These are phyloP conservation scores for Carnegiea gigantea DNA, from an alignment of 179 eudicot genomes.

Conservation along the genomic window DNA sequence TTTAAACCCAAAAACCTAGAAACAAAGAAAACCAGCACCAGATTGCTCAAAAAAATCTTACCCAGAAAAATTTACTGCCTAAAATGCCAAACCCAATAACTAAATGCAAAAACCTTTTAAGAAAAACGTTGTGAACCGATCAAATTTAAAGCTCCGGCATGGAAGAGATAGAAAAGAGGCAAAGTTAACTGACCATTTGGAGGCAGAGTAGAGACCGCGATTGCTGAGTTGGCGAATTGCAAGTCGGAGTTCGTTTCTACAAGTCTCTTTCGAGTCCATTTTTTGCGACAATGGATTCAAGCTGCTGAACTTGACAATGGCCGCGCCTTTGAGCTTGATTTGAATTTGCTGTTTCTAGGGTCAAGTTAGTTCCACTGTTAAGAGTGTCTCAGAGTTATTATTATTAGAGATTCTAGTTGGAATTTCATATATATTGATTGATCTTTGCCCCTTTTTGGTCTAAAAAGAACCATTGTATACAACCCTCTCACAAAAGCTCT, in stretches of 20 bases:
- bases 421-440: too few species aligned
- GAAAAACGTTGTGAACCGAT: not conserved
- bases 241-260: constrained; percentile 80
- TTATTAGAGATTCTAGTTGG: too few species aligned
- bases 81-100: not conserved
- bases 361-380: too few species aligned
- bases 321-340: constrained; percentile 13
- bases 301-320: not conserved
- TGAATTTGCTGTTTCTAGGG: not conserved
- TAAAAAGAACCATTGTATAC: too few species aligned
- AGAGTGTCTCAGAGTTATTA: too few species aligned
- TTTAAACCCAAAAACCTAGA: constrained; percentile 14
- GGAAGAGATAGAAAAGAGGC: not conserved
- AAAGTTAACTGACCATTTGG: constrained; percentile 63
- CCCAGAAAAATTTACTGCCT: not conserved
- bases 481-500: too few species aligned
- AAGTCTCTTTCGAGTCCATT: constrained; percentile 69
- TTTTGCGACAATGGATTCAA: not conserved
- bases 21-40: constrained; percentile 5
- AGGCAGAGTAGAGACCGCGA: constrained; percentile 87
- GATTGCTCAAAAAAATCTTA: not conserved
- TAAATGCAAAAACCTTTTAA: not conserved
- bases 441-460: too few species aligned
- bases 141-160: not conserved
- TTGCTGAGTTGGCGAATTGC: constrained; percentile 86